Conservation (phyloP, 305 asterid genomes). For the Rubia balearica region DNA sequence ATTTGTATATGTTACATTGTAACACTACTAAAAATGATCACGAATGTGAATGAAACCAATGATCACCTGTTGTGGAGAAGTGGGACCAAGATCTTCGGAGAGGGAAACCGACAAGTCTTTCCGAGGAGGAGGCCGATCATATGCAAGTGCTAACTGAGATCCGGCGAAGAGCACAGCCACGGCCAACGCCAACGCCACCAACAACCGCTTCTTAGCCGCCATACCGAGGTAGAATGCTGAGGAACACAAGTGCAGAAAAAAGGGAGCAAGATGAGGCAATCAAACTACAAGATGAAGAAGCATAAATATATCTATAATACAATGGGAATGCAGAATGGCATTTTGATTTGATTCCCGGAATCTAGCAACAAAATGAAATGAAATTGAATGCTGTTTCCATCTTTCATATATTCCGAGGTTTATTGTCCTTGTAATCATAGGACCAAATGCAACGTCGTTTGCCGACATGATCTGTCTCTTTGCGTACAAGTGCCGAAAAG, state of each 20-base stretch:
- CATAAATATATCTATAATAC: not conserved
- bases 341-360: not conserved
- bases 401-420: conserved; percentile 4
- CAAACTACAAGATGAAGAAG: not conserved
- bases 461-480: not conserved
- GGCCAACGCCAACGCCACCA: conserved; percentile 7
- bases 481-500: not conserved
- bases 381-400: conserved; percentile 1
- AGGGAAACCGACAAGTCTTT: conserved; percentile 19
- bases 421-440: not conserved
- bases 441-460: not conserved
- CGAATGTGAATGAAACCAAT: not conserved
- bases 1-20: no score
- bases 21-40: not conserved
- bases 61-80: conserved; percentile 44
- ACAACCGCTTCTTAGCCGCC: conserved; percentile 8
- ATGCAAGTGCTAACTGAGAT: conserved; percentile 17
- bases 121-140: conserved; percentile 36
- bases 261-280: not conserved
- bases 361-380: not conserved
- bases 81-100: conserved; percentile 17
- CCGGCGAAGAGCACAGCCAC: conserved; percentile 16
- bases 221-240: conserved; percentile 1
- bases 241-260: not conserved
- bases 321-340: not conserved